These are phyloP conservation scores for Cladosporium halotolerans DNA, from an alignment of 2,329 filamentous ascomycete species.

Conservation along the genomic window DNA sequence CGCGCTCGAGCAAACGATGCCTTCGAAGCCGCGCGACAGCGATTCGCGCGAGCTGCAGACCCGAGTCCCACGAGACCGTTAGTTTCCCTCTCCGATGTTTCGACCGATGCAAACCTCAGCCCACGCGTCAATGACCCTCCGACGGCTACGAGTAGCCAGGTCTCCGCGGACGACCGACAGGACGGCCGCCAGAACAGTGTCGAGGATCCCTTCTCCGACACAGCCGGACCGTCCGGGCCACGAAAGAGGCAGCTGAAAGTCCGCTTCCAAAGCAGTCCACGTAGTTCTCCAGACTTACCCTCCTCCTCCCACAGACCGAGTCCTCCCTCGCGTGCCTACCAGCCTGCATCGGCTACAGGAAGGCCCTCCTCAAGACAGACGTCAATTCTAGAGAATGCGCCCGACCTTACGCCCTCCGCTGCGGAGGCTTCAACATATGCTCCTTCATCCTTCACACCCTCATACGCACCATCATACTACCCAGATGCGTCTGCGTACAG, in stretches of 20 bases:
- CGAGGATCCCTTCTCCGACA: slow-evolving; percentile 11
- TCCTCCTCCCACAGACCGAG: slow-evolving; percentile 34
- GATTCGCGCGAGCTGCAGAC: slow-evolving; percentile 8
- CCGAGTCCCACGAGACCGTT: slow-evolving; percentile 12
- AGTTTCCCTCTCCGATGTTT: slow-evolving; percentile 11
- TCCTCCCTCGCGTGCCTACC: slow-evolving; percentile 43
- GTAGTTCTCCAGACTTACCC: slow-evolving; percentile 27
- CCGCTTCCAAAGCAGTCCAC: slow-evolving; percentile 24
- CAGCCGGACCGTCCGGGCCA: slow-evolving; percentile 18
- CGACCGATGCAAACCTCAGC: not conserved
- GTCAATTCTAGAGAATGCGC: slow-evolving; percentile 46
- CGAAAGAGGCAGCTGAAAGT: slow-evolving; percentile 27
- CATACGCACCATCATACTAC: slow-evolving; percentile 8
- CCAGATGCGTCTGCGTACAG: slow-evolving; percentile 44
- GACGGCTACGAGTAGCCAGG: slow-evolving; percentile 6
- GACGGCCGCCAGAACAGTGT: not conserved
- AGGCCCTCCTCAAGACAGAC: slow-evolving; percentile 40
- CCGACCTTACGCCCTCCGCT: slow-evolving; percentile 50
- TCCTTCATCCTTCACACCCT: slow-evolving; percentile 2
- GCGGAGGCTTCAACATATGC: slow-evolving; percentile 58
- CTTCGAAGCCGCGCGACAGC: slow-evolving; percentile 11
- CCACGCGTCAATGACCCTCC: not conserved
- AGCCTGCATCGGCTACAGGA: slow-evolving; percentile 40
- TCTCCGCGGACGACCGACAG: not conserved
- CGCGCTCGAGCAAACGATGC: slow-evolving; percentile 13